Evolutionary conservation across 2,329 filamentous ascomycete genomes (phyloP).

Genomic region (Aspergillus fijiensis): DNA sequence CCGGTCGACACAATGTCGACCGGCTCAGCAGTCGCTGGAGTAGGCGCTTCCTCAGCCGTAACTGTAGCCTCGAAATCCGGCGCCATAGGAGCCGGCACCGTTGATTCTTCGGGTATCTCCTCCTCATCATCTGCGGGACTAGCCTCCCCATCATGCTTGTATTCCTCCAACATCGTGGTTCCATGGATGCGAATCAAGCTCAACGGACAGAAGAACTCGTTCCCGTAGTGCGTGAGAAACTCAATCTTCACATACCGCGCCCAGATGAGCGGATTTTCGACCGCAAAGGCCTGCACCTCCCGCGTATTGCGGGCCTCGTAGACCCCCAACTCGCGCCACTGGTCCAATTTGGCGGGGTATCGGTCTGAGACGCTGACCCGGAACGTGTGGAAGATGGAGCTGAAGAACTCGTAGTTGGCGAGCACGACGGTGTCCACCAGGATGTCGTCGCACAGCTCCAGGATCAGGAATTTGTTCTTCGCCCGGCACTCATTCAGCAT

Average conservation of each 20-base stretch:
- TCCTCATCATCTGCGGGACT: slow-evolving; percentile 52
- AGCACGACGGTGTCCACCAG: slow-evolving; percentile 94
- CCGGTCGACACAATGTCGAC: slow-evolving; percentile 7
- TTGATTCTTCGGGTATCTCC: slow-evolving; percentile 58
- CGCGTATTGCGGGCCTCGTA: slow-evolving; percentile 91
- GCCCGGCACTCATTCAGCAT: slow-evolving; percentile 91
- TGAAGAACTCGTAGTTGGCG: slow-evolving; percentile 99
- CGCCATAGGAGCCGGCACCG: slow-evolving; percentile 22
- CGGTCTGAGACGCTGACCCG: slow-evolving; percentile 89
- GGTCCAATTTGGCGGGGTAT: slow-evolving; percentile 87
- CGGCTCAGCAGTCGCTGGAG: not conserved
- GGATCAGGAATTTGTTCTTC: slow-evolving; percentile 87
- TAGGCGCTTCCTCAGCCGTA: not conserved
- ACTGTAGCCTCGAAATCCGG: slow-evolving; percentile 8
- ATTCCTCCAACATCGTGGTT: slow-evolving; percentile 90
- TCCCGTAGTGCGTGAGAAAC: slow-evolving; percentile 89
- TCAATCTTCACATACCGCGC: slow-evolving; percentile 90
- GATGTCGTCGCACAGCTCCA: slow-evolving; percentile 85
- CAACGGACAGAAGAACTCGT: slow-evolving; percentile 93
- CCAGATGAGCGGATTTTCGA: slow-evolving; percentile 95
- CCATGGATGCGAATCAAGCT: slow-evolving; percentile 90
- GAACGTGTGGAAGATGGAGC: slow-evolving; percentile 90
- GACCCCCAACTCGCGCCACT: slow-evolving; percentile 84
- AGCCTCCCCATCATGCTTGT: slow-evolving; percentile 78
- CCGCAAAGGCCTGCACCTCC: slow-evolving; percentile 88